Percentiles rank a stretch among this genome's conserved stretches.
phyloP scores from a whole-genome alignment of 2,329 filamentous ascomycete species.

The Neonectria sp. region DNA sequence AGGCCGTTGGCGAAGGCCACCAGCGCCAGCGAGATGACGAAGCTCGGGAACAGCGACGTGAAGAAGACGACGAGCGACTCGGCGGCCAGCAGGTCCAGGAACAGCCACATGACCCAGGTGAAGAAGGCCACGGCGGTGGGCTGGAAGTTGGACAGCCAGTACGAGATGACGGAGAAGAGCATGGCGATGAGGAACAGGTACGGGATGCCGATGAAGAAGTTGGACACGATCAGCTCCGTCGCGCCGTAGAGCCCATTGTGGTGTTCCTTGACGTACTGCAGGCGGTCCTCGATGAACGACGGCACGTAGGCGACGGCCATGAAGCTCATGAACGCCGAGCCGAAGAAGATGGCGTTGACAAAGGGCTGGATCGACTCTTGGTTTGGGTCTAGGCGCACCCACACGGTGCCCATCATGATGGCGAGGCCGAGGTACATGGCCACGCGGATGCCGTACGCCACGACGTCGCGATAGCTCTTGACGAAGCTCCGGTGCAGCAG shows the following conservation, averaged over 20 bases:
- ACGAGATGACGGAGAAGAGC: slow-evolving; percentile 81
- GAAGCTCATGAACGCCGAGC: slow-evolving; percentile 83
- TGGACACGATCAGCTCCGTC: slow-evolving; percentile 79
- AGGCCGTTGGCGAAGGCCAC: slow-evolving; percentile 90
- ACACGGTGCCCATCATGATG: slow-evolving; percentile 91
- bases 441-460: slow-evolving; percentile 86
- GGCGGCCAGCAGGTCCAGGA: slow-evolving; percentile 86
- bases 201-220: slow-evolving; percentile 86
- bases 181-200: slow-evolving; percentile 85
- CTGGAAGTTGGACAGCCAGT: slow-evolving; percentile 86
- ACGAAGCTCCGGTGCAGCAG: slow-evolving; percentile 85
- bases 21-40: slow-evolving; percentile 84
- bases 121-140: slow-evolving; percentile 78
- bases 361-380: slow-evolving; percentile 85
- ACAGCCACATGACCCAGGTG: slow-evolving; percentile 86
- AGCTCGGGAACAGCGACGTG: slow-evolving; percentile 80
- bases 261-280: slow-evolving; percentile 71
- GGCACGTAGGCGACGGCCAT: slow-evolving; percentile 91
- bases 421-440: slow-evolving; percentile 85
- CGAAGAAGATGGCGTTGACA: slow-evolving; percentile 86
- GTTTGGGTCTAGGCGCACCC: slow-evolving; percentile 77
- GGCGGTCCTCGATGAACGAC: slow-evolving; percentile 76
- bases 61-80: slow-evolving; percentile 87
- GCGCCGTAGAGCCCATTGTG: slow-evolving; percentile 87
- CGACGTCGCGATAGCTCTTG: slow-evolving; percentile 87